These are phyloP conservation scores for Bacidia gigantensis DNA, from an alignment of 495 filamentous ascomycete genomes.

Conservation along the genomic window DNA sequence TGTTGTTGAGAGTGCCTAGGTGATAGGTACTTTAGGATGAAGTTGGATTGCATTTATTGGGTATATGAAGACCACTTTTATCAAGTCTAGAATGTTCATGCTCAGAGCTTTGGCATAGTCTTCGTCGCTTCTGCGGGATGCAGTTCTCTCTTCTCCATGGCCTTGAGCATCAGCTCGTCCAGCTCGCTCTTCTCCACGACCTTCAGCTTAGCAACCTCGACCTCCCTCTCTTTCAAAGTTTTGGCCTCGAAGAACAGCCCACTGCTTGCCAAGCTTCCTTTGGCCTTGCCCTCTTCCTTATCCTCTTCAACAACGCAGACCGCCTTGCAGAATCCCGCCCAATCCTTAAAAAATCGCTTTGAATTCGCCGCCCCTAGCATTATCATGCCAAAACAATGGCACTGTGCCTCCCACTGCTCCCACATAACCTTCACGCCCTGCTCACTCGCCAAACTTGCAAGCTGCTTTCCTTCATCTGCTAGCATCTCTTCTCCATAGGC, in stretches of 20 bases:
- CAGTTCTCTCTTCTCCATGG: constrained; percentile 32
- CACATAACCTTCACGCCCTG: constrained; percentile 53
- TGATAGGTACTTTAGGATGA: too few relatives aligned
- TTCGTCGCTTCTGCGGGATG: constrained; percentile 31
- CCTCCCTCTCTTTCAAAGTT: constrained; percentile 25
- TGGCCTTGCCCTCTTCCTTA: constrained; percentile 19
- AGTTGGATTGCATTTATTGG: too few relatives aligned
- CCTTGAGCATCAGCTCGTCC: constrained; percentile 31
- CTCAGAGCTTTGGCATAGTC: constrained; percentile 15
- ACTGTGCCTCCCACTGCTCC: constrained; percentile 77
- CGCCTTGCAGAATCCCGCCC: constrained; percentile 39
- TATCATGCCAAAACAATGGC: constrained; percentile 66
- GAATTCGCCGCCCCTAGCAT: constrained; percentile 37
- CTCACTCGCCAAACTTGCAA: constrained; percentile 43
- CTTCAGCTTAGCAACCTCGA: constrained; percentile 36
- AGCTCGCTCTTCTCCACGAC: constrained; percentile 41
- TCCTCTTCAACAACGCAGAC: constrained; percentile 8
- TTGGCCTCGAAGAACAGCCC: constrained; percentile 41
- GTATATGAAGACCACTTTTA: too few relatives aligned
- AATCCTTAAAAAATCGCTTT: constrained; percentile 39
- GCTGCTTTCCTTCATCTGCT: constrained; percentile 52
- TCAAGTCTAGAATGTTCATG: too few relatives aligned
- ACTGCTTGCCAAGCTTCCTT: constrained; percentile 25
- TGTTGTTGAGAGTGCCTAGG: neutral
- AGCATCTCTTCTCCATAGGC: constrained; percentile 69